These are phyloP conservation scores for Ophiostoma tasmaniense DNA, from an alignment of 2,329 filamentous ascomycete genomes.

Conservation along the genomic window DNA sequence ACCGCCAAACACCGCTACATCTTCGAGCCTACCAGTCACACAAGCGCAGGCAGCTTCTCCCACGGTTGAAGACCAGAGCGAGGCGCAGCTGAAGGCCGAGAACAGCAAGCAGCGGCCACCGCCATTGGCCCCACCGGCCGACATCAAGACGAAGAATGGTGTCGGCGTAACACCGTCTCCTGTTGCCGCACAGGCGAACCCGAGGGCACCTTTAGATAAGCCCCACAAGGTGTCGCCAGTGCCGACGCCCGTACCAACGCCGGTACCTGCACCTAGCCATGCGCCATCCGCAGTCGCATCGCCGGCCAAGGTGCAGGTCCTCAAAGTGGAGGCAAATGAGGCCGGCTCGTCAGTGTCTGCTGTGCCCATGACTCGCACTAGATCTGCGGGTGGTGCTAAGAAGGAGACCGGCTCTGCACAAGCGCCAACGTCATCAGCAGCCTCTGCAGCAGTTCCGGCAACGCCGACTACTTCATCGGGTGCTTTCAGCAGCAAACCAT, in stretches of 20 bases:
- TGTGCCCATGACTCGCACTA: conserved; percentile 14
- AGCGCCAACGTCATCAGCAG: neutral
- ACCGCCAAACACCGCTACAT: neutral
- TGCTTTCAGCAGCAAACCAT: neutral
- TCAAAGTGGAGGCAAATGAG: conserved; percentile 25
- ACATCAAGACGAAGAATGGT: conserved; percentile 5
- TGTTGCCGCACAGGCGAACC: conserved; percentile 23
- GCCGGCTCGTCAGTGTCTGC: conserved; percentile 8
- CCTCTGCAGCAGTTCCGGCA: neutral
- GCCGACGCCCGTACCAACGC: conserved; percentile 6
- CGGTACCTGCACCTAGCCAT: neutral
- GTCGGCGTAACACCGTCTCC: neutral
- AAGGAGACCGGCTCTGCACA: conserved; percentile 18
- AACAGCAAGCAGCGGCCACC: conserved; percentile 45
- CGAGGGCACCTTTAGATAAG: conserved; percentile 34
- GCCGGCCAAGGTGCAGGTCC: conserved; percentile 28
- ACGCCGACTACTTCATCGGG: neutral
- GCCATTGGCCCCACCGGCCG: conserved; percentile 31
- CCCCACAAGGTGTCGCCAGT: conserved; percentile 37
- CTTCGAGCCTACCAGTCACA: neutral
- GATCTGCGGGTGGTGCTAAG: conserved; percentile 19
- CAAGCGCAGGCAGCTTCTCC: neutral
- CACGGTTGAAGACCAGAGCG: conserved; percentile 65
- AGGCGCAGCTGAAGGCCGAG: conserved; percentile 50
- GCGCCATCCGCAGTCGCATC: neutral